Conservation (phyloP, 441 rosid genomes). For the California macrophylla region DNA sequence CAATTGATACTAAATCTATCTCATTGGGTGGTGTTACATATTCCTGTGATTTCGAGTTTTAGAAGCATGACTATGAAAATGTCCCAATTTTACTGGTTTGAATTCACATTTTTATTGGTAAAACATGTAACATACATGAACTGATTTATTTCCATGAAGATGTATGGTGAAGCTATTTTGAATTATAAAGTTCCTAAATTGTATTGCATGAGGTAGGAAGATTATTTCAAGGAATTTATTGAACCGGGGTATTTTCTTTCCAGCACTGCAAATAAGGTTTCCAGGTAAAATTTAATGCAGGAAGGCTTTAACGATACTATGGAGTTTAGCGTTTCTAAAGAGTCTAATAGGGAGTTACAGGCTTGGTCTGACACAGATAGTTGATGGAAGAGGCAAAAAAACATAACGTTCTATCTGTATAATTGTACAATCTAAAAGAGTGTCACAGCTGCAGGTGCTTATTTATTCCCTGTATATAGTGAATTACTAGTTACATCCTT, state of each 20-base stretch:
- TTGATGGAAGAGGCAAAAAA: background rate
- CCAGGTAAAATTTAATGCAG: background rate
- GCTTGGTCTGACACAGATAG: background rate
- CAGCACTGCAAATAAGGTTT: background rate
- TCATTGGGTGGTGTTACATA: background rate
- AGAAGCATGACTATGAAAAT: no score
- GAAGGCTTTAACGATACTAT: background rate
- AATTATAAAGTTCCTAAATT: background rate
- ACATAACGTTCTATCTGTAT: no score
- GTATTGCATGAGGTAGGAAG: background rate
- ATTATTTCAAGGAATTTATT: background rate
- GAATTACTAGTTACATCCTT: background rate
- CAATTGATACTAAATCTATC: background rate
- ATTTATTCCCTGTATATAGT: background rate
- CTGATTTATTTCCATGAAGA: background rate
- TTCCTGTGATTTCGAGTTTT: background rate
- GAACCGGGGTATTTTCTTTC: background rate
- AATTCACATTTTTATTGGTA: background rate
- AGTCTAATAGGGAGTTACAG: background rate
- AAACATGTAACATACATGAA: background rate
- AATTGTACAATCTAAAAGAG: background rate
- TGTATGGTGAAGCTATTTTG: background rate
- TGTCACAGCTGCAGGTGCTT: background rate
- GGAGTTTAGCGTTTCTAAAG: background rate
- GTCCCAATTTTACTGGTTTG: no score